Evolutionary conservation across 768 basidiomycete species (phyloP).

Genomic region (Scleroderma bovista): DNA sequence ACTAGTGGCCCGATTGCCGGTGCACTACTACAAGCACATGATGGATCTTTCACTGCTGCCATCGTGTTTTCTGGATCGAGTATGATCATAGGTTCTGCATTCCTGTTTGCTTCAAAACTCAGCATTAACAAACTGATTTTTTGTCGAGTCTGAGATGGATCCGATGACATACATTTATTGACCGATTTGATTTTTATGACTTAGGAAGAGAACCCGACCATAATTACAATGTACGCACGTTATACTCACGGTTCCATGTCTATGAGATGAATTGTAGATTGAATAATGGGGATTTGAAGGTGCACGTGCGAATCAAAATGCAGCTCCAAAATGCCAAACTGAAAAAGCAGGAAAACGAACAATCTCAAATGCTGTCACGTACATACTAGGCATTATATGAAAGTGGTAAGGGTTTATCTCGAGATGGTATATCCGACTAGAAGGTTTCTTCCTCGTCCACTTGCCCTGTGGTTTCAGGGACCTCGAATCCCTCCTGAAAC

Average conservation of each 20-base stretch:
- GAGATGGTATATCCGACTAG: conserved; percentile 22
- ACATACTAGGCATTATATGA: conserved; percentile 5
- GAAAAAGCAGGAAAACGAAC: conserved; percentile 8
- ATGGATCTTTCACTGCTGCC: conserved; percentile 45
- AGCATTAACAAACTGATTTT: conserved; percentile 38
- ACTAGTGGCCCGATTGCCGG: conserved; percentile 63
- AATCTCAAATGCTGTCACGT: not conserved
- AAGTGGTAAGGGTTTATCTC: conserved; percentile 4
- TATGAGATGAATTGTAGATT: conserved; percentile 26
- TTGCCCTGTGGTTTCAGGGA: conserved; percentile 55
- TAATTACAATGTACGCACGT: no score
- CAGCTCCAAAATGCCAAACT: conserved; percentile 9
- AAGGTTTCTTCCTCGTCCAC: conserved; percentile 84
- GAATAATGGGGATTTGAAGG: conserved; percentile 12
- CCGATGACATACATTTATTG: no score
- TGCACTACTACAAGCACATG: conserved; percentile 40
- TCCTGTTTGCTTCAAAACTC: conserved; percentile 48
- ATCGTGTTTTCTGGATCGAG: conserved; percentile 57
- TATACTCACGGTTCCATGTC: conserved; percentile 6
- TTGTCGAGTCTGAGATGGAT: conserved; percentile 38
- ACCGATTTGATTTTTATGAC: no score
- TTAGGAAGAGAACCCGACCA: no score
- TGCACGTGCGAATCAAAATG: conserved; percentile 17
- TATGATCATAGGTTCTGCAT: conserved; percentile 52
- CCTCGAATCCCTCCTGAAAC: conserved; percentile 85